Evolutionary conservation across 176 grass and related monocot genomes (phyloP).

Genomic region (Lolium rigidum): DNA sequence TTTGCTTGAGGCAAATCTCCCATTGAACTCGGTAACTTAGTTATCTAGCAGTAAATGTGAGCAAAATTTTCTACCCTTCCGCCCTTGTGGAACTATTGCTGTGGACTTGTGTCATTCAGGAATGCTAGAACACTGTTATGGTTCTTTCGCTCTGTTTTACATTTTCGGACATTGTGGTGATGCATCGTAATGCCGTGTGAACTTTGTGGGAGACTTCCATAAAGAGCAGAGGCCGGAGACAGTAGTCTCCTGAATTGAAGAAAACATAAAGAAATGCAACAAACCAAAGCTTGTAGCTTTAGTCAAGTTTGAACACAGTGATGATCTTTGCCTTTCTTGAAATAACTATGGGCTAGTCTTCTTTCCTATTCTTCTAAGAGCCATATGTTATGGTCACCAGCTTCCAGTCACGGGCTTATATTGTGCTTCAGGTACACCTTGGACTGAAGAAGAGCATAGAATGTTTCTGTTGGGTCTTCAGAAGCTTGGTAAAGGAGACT

Average conservation of each 20-base stretch:
- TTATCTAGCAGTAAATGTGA: not conserved
- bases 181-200: not conserved
- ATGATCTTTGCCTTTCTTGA: not conserved
- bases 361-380: not conserved
- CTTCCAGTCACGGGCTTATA: slow-evolving; percentile 3
- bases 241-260: not conserved
- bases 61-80: not conserved
- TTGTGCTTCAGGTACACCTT: slow-evolving; percentile 77
- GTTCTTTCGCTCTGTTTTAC: not conserved
- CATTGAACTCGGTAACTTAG: not conserved
- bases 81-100: not conserved
- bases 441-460: slow-evolving; percentile 94
- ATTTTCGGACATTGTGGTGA: not conserved
- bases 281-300: slow-evolving; percentile 5
- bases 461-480: slow-evolving; percentile 87
- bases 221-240: not conserved
- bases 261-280: not conserved
- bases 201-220: not conserved
- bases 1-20: not conserved
- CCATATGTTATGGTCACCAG: not conserved
- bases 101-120: too few relatives aligned
- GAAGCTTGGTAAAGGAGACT: slow-evolving; percentile 92
- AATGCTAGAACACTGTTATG: too few relatives aligned
- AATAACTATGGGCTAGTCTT: slow-evolving; percentile 17
- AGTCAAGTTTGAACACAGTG: slow-evolving; percentile 19